phyloP scores from a whole-genome alignment of 106 monocot genomes.

The Acorus calamus region DNA sequence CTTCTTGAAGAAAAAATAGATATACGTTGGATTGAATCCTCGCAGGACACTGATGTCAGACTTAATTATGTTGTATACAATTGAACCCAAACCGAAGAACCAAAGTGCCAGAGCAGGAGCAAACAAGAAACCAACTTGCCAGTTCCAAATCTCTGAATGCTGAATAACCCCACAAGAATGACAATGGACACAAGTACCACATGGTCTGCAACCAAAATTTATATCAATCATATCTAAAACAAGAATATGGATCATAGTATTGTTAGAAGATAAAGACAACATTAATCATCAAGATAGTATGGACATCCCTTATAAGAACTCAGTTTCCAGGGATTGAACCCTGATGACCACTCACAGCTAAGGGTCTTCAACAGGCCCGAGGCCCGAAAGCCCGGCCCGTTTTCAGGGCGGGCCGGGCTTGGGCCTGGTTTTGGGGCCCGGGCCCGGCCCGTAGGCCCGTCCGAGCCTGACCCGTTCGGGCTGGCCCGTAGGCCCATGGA shows the following conservation, averaged over 20 bases:
- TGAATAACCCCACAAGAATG: conserved; percentile 59
- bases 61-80: conserved; percentile 72
- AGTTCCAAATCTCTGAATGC: conserved; percentile 90
- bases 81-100: conserved; percentile 74
- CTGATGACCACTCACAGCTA: too few species aligned
- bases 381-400: too few species aligned
- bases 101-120: conserved; percentile 73
- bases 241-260: background rate
- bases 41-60: conserved; percentile 62
- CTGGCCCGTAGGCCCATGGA: too few species aligned
- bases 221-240: background rate
- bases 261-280: too few species aligned
- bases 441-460: too few species aligned
- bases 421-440: too few species aligned
- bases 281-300: too few species aligned
- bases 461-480: too few species aligned
- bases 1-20: conserved; percentile 64
- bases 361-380: too few species aligned
- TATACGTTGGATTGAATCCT: conserved; percentile 77
- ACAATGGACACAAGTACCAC: conserved; percentile 60
- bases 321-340: conserved; percentile 49
- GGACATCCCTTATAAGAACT: too few species aligned
- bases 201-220: conserved; percentile 44
- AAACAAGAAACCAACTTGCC: conserved; percentile 83
- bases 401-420: too few species aligned